Evolutionary conservation across 2,329 filamentous ascomycete genomes (phyloP), one percentile per base, ranked within the genome.

Genomic region (Colletotrichum magnum): DNA sequence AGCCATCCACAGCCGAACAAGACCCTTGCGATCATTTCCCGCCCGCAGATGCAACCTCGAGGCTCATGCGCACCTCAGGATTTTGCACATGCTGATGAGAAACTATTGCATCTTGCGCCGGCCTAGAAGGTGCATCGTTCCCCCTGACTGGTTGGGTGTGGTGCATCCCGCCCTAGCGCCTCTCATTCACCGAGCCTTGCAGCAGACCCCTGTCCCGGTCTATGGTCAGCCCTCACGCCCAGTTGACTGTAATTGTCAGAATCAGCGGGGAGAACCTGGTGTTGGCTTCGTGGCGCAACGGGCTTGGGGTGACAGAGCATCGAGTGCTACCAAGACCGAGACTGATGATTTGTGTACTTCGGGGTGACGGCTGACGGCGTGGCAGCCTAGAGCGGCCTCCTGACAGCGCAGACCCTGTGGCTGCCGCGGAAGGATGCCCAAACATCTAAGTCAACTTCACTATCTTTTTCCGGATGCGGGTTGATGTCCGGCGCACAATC

Each of bases 151-250:
- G 66, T 36, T 57, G 41, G 18, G 52, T 60, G 50, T 39, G 48
- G 28, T 53, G 62, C 62, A 66, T 61, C 56, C 62, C 51, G 56
- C 56, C 32, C 26, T 69, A 66, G 66, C 66, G 62, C 57, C 26
- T 47, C 41, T 26, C 63, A 41, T 51, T 61, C 56, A 47, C 66
- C 66, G 66, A 69, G 56, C 62, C 56, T 57, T 69, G 66, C 66
- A 69, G 43, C 16, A 43, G 18, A n/a, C 62, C 56, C 66, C 45
- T 54, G 66, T 48, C 66, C 41, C 21, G n/a, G 45, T 57, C 41
- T n/a, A 24, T 36, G 32, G 32, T 36, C 32, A 36, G 32, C 32
- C 32, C 32, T 36, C 32, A 36, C 32, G 32, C 32, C 7, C 32
- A 36, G 32, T 36, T 36, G 32, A 36, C 32, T 36, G 32, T 10